phyloP scores from a whole-genome alignment of 495 filamentous ascomycete genomes.

The Pseudevernia furfuracea region DNA sequence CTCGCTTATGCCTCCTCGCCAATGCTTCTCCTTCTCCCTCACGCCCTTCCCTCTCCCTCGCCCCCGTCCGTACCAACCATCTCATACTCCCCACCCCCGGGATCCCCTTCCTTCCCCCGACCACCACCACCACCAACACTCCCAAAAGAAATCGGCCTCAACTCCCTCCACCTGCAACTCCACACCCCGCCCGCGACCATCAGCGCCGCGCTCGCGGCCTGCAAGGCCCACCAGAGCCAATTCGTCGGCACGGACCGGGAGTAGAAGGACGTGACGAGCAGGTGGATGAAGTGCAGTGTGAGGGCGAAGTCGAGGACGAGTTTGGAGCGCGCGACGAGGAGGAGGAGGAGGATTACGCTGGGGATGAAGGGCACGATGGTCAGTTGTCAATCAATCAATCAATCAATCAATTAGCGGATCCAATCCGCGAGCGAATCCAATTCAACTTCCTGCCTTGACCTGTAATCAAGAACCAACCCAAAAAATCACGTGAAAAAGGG shows the following conservation, averaged over 20 bases:
- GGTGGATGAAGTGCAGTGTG: slow-evolving; percentile 40
- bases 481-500: too few relatives aligned
- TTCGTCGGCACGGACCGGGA: slow-evolving; percentile 64
- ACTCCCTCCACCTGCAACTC: slow-evolving; percentile 82
- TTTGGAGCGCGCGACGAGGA: slow-evolving; percentile 26
- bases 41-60: not conserved
- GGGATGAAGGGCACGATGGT: not conserved
- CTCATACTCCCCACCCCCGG: slow-evolving; percentile 58
- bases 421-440: too few relatives aligned
- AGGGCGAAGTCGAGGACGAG: slow-evolving; percentile 71
- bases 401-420: too few relatives aligned
- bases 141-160: slow-evolving; percentile 83
- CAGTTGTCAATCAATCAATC: too few relatives aligned
- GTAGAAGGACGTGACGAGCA: slow-evolving; percentile 49
- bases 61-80: slow-evolving; percentile 57
- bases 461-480: too few relatives aligned
- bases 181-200: slow-evolving; percentile 76
- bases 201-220: slow-evolving; percentile 56
- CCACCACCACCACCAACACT: slow-evolving; percentile 36
- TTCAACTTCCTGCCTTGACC: too few relatives aligned
- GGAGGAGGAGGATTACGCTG: slow-evolving; percentile 22
- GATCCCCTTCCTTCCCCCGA: slow-evolving; percentile 43
- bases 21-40: slow-evolving; percentile 2
- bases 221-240: slow-evolving; percentile 81
- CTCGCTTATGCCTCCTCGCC: not conserved